These are phyloP conservation scores for Colletotrichum godetiae DNA, from an alignment of 2,329 filamentous ascomycete genomes.

Conservation along the genomic window DNA sequence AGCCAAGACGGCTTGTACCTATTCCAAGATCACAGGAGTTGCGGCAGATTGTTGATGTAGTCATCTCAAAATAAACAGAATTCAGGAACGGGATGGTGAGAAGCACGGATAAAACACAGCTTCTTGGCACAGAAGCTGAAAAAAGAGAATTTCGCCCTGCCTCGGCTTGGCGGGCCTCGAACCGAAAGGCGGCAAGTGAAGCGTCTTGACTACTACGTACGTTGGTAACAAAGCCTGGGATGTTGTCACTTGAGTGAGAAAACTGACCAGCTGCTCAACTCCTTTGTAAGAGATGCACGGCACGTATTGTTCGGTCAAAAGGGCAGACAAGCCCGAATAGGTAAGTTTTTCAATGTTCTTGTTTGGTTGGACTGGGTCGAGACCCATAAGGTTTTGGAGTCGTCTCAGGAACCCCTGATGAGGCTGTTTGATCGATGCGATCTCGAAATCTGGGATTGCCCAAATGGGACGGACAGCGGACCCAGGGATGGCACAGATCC, in stretches of 20 bases:
- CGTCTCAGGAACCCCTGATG: constrained; percentile 35
- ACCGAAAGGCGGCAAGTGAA: not conserved
- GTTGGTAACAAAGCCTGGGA: not conserved
- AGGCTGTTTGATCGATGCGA: constrained; percentile 35
- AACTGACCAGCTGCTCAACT: not conserved
- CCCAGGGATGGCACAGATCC: constrained; percentile 5
- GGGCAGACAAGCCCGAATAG: not conserved
- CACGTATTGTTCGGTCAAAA: not conserved
- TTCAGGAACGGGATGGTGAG: not conserved
- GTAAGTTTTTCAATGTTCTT: not conserved
- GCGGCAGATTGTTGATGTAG: not conserved
- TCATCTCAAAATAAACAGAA: not conserved
- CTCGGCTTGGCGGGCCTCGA: constrained; percentile 14
- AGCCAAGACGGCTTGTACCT: not conserved
- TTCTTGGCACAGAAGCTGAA: constrained; percentile 21
- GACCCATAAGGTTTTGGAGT: constrained; percentile 31
- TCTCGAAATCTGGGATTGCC: not conserved
- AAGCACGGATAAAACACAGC: constrained; percentile 9
- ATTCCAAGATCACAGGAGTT: not conserved
- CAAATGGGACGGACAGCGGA: not conserved
- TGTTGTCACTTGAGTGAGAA: not conserved
- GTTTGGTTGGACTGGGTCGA: constrained; percentile 6
- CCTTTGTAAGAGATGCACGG: constrained; percentile 25
- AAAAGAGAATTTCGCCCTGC: not conserved
- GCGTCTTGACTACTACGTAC: not conserved